Base-by-base conservation (phyloP, 495 filamentous ascomycete species). In the Hypoxylon lenormandii region DNA sequence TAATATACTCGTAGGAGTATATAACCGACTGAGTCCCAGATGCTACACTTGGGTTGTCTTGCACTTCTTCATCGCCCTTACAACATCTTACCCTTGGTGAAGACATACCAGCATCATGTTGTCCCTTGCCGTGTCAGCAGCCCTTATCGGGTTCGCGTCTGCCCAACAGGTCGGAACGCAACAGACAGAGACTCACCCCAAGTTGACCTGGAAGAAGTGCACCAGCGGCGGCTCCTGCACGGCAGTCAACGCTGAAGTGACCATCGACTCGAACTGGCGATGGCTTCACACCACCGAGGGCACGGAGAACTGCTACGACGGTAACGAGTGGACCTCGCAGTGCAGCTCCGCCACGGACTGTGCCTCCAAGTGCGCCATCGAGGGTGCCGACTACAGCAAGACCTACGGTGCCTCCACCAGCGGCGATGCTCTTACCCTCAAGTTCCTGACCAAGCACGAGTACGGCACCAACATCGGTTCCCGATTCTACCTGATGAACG, bases 141-240 rank as follows among this genome's bases (percentile, higher is more conserved):
- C 80, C 77, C 74, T 85, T 33, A 72, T 83, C 68, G 78, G 79
- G 60, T 47, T 75, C 33, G 80, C 78, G 63, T 60, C 74, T 21
- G 81, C 79, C 64, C 88, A 91, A 78, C 80, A 87, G 74, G 82
- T 80, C 51, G 87, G 87, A 77, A 84, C 78, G n/a, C 60, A 81
- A 68, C 80, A 79, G 18, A 52, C 82, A 8, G 89, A 90, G 78
- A 83, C 77, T 15, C 86, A 88, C 69, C 88, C 88, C 40, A 74
- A 81, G 56, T 68, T 90, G 61, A 79, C 66, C 72, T 89, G 86
- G 87, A 79, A 83, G 66, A 84, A 81, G 56, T 90, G 87, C 77
- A 80, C 80, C 18, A 69, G 76, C 50, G 72, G 74, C 37, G 86
- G 86, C 51, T 81, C 70, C 68, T 89, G 86, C 80, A 75, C 74